These are phyloP conservation scores for Phoma sp. DNA, from an alignment of 2,329 filamentous ascomycete genomes.

Conservation along the genomic window DNA sequence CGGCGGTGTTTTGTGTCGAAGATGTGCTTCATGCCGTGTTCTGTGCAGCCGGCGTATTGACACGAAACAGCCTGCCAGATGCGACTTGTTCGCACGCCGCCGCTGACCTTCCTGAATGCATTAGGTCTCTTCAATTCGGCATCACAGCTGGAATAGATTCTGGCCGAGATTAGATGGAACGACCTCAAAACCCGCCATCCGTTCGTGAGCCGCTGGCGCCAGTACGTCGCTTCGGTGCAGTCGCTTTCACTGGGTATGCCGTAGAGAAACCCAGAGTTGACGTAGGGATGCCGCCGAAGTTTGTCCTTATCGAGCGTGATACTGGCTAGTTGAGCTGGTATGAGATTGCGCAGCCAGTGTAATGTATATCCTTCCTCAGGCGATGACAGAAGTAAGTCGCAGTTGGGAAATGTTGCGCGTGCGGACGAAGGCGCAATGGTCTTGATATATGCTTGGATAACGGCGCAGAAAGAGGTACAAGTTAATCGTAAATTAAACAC, in stretches of 20 bases:
- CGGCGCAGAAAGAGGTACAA: slow-evolving; percentile 8
- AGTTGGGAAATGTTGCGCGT: slow-evolving; percentile 18
- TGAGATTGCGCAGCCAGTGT: slow-evolving; percentile 20
- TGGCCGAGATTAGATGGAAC: slow-evolving; percentile 22
- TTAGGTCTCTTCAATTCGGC: slow-evolving; percentile 12
- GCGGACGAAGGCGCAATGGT: slow-evolving; percentile 26
- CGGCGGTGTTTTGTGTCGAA: slow-evolving; percentile 13
- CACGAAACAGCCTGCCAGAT: slow-evolving; percentile 26
- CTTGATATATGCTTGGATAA: slow-evolving; percentile 21
- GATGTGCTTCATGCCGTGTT: slow-evolving; percentile 22
- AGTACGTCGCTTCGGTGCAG: slow-evolving; percentile 17
- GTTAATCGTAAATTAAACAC: slow-evolving; percentile 20
- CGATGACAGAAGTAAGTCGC: slow-evolving; percentile 11
- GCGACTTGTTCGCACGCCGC: slow-evolving; percentile 20
- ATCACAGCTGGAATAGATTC: slow-evolving; percentile 12
- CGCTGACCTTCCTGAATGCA: slow-evolving; percentile 19
- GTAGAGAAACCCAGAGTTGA: slow-evolving; percentile 26
- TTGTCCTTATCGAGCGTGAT: slow-evolving; percentile 29
- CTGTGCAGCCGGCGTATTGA: slow-evolving; percentile 24
- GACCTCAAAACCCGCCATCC: slow-evolving; percentile 24
- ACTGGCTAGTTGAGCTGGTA: slow-evolving; percentile 24
- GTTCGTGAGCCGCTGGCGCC: slow-evolving; percentile 20
- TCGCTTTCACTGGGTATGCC: slow-evolving; percentile 25
- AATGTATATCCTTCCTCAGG: slow-evolving; percentile 14
- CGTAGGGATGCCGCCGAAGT: slow-evolving; percentile 21